phyloP scores from a whole-genome alignment of 225 moss, liverwort and hornwort genomes.

The Polytrichum commune region DNA sequence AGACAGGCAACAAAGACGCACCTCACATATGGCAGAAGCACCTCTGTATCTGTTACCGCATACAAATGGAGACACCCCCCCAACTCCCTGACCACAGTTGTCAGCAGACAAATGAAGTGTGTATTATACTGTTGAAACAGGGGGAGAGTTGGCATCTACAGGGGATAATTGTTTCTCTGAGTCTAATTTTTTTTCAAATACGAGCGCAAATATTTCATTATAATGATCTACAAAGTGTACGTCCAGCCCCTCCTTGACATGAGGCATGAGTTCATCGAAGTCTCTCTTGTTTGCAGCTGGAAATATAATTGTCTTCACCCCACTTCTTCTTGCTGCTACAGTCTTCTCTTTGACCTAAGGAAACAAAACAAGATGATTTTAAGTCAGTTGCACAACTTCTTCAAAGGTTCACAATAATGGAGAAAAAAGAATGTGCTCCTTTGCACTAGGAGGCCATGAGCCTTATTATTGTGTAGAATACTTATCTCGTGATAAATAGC shows the following conservation, averaged over 20 bases:
- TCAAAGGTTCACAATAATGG: too few relatives aligned
- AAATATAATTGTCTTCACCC: conserved; percentile 89
- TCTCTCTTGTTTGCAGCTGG: conserved; percentile 84
- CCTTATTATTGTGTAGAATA: too few relatives aligned
- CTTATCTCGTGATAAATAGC: too few relatives aligned
- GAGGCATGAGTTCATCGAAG: conserved; percentile 84
- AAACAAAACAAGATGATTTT: background rate
- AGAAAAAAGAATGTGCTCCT: too few relatives aligned
- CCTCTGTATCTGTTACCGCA: too few relatives aligned
- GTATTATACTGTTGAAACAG: too few relatives aligned
- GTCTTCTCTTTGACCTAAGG: conserved; percentile 94
- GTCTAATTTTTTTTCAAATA: conserved; percentile 52
- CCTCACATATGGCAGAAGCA: too few relatives aligned
- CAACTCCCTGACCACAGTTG: too few relatives aligned
- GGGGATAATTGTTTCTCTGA: conserved; percentile 38
- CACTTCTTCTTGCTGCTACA: conserved; percentile 92
- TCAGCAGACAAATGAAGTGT: too few relatives aligned
- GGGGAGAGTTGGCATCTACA: conserved; percentile 5
- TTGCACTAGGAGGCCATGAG: too few relatives aligned
- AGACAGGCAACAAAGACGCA: too few relatives aligned
- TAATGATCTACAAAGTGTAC: conserved; percentile 95
- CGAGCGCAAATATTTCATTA: conserved; percentile 73
- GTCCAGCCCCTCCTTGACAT: conserved; percentile 82
- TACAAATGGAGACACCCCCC: too few relatives aligned
- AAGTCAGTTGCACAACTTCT: background rate